These are phyloP conservation scores for Aspergillus thermomutatus DNA, from an alignment of 2,329 filamentous ascomycete genomes.

Conservation along the genomic window DNA sequence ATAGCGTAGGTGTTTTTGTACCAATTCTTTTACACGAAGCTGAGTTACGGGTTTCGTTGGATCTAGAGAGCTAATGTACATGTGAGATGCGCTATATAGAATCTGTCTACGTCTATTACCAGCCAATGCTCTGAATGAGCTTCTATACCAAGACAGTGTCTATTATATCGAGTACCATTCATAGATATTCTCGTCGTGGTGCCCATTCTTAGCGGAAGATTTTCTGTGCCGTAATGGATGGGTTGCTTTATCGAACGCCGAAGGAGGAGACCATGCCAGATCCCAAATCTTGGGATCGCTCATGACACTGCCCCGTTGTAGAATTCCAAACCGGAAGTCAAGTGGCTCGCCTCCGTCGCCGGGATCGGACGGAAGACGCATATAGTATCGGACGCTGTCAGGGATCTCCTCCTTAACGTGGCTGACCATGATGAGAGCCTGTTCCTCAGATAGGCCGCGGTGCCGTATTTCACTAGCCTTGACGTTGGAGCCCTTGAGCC, in stretches of 20 bases:
- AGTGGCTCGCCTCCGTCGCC: slow-evolving; percentile 19
- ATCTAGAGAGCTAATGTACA: neutral
- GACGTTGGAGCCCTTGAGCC: slow-evolving; percentile 10
- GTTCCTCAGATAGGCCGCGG: slow-evolving; percentile 62
- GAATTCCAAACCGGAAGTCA: slow-evolving; percentile 31
- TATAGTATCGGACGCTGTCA: slow-evolving; percentile 74
- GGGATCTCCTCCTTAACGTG: slow-evolving; percentile 91
- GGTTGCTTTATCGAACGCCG: slow-evolving; percentile 9
- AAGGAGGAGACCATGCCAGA: slow-evolving; percentile 24
- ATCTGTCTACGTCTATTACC: neutral
- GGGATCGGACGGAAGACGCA: slow-evolving; percentile 64
- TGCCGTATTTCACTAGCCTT: slow-evolving; percentile 16
- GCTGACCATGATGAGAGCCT: slow-evolving; percentile 88
- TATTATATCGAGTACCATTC: slow-evolving; percentile 18
- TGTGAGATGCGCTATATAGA: neutral
- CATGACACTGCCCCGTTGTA: slow-evolving; percentile 19
- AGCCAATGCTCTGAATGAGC: neutral
- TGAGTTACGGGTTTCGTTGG: neutral
- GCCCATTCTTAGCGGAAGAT: neutral
- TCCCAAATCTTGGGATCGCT: slow-evolving; percentile 26
- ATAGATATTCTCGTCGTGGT: slow-evolving; percentile 11
- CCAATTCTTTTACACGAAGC: neutral
- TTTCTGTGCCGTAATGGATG: slow-evolving; percentile 2
- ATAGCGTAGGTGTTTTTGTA: neutral
- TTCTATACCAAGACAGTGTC: neutral